Conservation (phyloP, 345 rosid species). For the Salix purpurea region DNA sequence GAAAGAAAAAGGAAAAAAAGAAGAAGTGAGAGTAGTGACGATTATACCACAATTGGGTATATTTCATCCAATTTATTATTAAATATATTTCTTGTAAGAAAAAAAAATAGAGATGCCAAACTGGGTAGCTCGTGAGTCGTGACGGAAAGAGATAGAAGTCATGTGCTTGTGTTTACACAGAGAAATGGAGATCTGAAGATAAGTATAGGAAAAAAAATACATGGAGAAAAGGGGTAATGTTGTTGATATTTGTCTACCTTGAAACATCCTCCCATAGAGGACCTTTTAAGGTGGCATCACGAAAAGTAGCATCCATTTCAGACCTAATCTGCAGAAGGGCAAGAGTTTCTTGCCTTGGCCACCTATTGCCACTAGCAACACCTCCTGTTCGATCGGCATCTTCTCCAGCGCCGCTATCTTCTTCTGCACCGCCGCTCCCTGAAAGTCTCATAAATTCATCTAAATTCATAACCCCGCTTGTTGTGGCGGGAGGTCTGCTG, state of each 20-base stretch:
- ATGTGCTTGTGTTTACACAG: constrained; percentile 36
- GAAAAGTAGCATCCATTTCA: constrained; percentile 79
- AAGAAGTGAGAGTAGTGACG: no score
- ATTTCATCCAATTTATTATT: constrained; percentile 35
- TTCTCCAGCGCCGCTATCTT: constrained; percentile 25
- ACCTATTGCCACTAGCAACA: constrained; percentile 57
- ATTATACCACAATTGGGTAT: constrained; percentile 30
- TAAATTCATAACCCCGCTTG: constrained; percentile 22
- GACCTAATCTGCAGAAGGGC: constrained; percentile 82
- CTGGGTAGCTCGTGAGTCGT: constrained; percentile 36
- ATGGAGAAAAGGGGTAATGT: background rate
- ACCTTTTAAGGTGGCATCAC: constrained; percentile 79
- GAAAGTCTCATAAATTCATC: constrained; percentile 58
- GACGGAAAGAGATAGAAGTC: constrained; percentile 39
- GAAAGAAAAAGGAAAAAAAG: background rate
- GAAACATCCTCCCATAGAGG: constrained; percentile 95
- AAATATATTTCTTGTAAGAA: background rate
- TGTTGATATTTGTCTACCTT: constrained; percentile 36
- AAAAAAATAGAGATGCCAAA: constrained; percentile 26
- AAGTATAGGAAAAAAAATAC: background rate
- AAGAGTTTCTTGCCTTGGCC: constrained; percentile 89
- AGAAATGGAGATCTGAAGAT: constrained; percentile 11
- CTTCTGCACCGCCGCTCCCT: constrained; percentile 27
- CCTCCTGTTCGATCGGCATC: constrained; percentile 50
- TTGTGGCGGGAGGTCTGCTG: constrained; percentile 69